Evolutionary conservation across 2,329 filamentous ascomycete genomes (phyloP), one percentile per base, ranked within the genome.

Genomic region (Neocatenulostroma microsporum): DNA sequence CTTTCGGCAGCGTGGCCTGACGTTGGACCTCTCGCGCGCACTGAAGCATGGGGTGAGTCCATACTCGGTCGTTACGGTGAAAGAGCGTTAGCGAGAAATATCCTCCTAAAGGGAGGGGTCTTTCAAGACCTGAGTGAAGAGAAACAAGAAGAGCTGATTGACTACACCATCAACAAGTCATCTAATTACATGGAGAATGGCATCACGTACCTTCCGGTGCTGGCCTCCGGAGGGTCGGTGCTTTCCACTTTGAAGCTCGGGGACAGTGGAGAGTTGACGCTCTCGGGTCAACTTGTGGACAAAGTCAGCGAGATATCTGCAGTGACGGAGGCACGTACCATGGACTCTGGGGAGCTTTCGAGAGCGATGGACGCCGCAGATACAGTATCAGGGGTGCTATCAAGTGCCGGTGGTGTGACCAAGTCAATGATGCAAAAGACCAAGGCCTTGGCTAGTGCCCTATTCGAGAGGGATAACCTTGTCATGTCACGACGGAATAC

Each of bases 211-310:
- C 4, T 21, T 7, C 15, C 30, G 7, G 8, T 32, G 10, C 30
- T 21, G 7, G 30, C 30, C 4, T 32, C 30, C 4, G 4, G 21
- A 21, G 30, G 17, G 9, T 32, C 30, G 11, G 13, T 10, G 10
- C 13, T 32, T 4, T 20, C 30, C 7, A 32, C 30, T 7, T 32
- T 32, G 18, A n/a, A 5, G 4, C 17, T 32, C 17, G 30, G 21
- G 13, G 30, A 21, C 19, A 32, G 30, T 20, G 30, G 30, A 10
- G 30, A 17, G 30, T 14, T 32, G 9, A 17, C 18, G 17, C 30
- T 32, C 10, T 20, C 17, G n/a, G 30, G 17, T 4, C 30, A 32
- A 20, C 30, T 32, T 5, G 6, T 32, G 18, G 30, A 32, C 30
- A 32, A 32, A 13, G 30, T 32, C 17, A 12, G 15, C 17, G 11